Percentiles rank a stretch among this genome's conserved stretches.
Conservation (phyloP, 1,139 yeast genomes). For the Pichia sp. region DNA sequence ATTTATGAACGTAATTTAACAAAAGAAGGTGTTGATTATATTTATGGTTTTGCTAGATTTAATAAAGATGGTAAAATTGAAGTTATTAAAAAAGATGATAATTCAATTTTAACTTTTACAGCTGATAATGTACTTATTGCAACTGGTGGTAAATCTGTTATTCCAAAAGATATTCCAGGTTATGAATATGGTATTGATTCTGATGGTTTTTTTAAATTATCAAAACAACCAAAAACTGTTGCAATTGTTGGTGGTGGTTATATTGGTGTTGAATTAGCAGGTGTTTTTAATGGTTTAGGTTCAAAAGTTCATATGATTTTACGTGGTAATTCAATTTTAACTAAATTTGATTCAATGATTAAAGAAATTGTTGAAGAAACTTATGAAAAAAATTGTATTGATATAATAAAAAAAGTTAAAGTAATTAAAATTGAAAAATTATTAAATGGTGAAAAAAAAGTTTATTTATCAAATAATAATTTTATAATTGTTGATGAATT, state of each 20-base stretch:
- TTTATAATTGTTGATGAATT: conserved; percentile 68
- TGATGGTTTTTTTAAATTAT: conserved; percentile 83
- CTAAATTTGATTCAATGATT: conserved; percentile 79
- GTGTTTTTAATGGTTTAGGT: conserved; percentile 84
- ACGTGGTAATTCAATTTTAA: conserved; percentile 83
- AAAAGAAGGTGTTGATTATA: conserved; percentile 81
- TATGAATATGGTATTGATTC: conserved; percentile 80
- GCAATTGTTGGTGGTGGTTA: conserved; percentile 98
- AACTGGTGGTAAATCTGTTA: conserved; percentile 82
- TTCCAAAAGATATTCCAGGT: conserved; percentile 70
- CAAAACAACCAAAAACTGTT: conserved; percentile 79
- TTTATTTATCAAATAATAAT: conserved; percentile 47
- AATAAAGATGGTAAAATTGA: conserved; percentile 67
- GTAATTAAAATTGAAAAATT: conserved; percentile 58
- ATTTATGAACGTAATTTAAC: conserved; percentile 82
- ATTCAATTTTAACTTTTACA: conserved; percentile 51
- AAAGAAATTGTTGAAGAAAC: conserved; percentile 73
- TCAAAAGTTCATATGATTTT: conserved; percentile 82
- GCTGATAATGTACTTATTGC: conserved; percentile 85
- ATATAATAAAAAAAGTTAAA: conserved; percentile 62
- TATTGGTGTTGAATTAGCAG: conserved; percentile 92
- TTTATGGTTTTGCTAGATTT: conserved; percentile 86
- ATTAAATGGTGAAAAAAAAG: conserved; percentile 54
- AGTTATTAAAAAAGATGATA: conserved; percentile 55
- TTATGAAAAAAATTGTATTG: conserved; percentile 73